Base-by-base conservation (phyloP, 1,139 yeast species). In the Kurtzmaniella natalensis region DNA sequence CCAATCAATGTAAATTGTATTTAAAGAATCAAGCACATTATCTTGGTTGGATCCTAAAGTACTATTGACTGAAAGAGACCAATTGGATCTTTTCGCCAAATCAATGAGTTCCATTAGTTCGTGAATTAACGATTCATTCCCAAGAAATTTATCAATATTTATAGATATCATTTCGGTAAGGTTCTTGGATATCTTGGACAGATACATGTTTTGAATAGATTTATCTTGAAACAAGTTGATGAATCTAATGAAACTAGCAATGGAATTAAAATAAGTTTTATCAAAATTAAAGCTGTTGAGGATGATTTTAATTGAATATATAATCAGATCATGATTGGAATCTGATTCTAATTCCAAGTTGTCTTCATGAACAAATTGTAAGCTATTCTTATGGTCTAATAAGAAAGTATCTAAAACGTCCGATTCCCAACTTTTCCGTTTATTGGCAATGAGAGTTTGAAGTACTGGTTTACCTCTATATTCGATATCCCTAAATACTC, bases 1-100 rank as follows among this genome's bases (percentile, higher is more conserved):
- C 64, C 69, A 61, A 33, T 62, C 57, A 25, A 46, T 37, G 38
- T 61, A 54, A 26, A 64, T 47, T 10, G 43, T 44, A 28, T 57
- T 47, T 37, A 65, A 53, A 31, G 53, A 51, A 9, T 51, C 55
- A 22, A 47, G 41, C 17, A 55, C 39, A 7, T 42, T 39, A 10
- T 38, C 34, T 6, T 43, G 31, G 22, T 19, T 33, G 25, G 48
- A 34, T 7, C 44, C 43, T 20, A 54, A 53, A 10, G 51, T 34
- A 17, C 39, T 47, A 10, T 50, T 39, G 13, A 59, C 40, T 1
- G 59, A 50, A 18, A 65, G 44, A 30, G 50, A 47, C 72, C 72
- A 66, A 22, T 53, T 44, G 1, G 57, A 47, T 4, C 41, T 37
- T 26, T 43, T 53, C 28, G 50, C 50, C 37, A 44, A 41, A 18